Base-by-base conservation (phyloP, 2,329 filamentous ascomycete genomes). In the Claviceps sp. region DNA sequence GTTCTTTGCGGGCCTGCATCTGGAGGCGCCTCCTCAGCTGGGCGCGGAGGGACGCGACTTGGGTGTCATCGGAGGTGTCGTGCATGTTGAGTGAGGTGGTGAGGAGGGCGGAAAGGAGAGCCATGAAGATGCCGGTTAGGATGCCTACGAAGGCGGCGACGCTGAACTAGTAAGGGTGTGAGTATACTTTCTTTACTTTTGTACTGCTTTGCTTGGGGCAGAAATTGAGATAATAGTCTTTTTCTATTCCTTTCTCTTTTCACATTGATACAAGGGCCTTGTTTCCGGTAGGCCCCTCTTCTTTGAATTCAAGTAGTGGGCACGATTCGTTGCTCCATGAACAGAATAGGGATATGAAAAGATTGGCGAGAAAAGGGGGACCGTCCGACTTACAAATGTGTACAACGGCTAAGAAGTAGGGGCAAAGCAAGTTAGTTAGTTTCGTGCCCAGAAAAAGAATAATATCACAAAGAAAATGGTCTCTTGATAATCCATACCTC, bases 111-210 rank as follows among this genome's bases (percentile, higher is more conserved):
- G 81, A 83, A 18, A 73, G 71, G 50, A 79, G 67, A 60, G 79
- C 75, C 44, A 89, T 65, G 18, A 77, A 57, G 49, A 81, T 65
- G 50, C 85, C 86, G 30, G 81, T 70, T 11, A 79, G 49, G 50
- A 82, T 67, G n/a, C 87, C 87, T 50, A 88, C 72, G 18, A 86
- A 65, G 37, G 78, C 74, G 7, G 86, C 87, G 24, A 81, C 75
- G 48, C 81, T 81, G 47, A 89, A 72, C 71, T 74, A 8, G 14
- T 18, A 43, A 8, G 9, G 20, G 20, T 11, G 47, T 30, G 34
- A 30, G 24, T 30, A 26, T n/a, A 5, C 8, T 22, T 40, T 40
- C 37, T 14, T 5, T n/a, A 40, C 26, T 30, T 30, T 9, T 30
- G 9, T 26, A 30, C 26, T 30, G 26, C 26, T 30, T 30, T 30